Conservation (phyloP, 345 rosid species). For the Melaleuca alternifolia region DNA sequence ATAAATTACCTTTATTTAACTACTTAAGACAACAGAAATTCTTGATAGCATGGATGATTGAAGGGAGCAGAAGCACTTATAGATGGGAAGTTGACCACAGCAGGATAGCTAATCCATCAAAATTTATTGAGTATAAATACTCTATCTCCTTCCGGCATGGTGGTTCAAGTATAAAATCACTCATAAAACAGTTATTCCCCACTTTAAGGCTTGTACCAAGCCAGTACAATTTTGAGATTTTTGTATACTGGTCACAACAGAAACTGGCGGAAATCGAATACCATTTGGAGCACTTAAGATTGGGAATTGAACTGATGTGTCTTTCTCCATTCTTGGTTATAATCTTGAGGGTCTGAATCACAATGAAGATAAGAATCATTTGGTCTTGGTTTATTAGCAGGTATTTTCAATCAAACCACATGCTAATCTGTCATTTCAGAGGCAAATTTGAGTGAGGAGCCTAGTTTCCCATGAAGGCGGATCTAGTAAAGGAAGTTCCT, state of each 20-base stretch:
- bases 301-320: not conserved
- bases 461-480: not conserved
- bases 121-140: not conserved
- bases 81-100: not conserved
- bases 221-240: not conserved
- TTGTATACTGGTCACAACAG: not conserved
- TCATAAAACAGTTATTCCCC: not conserved
- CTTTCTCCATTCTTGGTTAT: not conserved
- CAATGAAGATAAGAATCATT: not conserved
- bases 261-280: not conserved
- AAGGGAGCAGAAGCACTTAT: not conserved
- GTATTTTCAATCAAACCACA: not conserved
- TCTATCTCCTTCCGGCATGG: not conserved
- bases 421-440: not conserved
- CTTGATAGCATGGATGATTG: not conserved
- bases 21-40: not conserved
- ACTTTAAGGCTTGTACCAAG: not conserved
- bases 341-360: not conserved
- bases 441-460: not conserved
- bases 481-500: not conserved
- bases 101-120: not conserved
- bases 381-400: not conserved
- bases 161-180: not conserved
- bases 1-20: not conserved
- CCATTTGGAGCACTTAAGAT: not conserved